Base-by-base conservation (phyloP, 495 filamentous ascomycete species). In the Apodospora peruviana region DNA sequence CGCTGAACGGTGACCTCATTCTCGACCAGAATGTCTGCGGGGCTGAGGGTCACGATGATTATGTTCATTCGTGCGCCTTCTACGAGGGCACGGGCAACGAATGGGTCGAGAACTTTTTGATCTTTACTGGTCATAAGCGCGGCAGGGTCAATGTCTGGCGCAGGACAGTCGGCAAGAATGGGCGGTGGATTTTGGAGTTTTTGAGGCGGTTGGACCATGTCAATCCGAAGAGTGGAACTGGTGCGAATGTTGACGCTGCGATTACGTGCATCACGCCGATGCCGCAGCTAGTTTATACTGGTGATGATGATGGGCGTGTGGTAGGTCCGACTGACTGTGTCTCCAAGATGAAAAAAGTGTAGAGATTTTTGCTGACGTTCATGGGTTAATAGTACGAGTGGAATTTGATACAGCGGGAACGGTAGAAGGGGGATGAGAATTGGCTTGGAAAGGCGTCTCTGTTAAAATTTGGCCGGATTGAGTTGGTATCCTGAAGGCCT, bases 61-160 rank as follows among this genome's bases (percentile, higher is more conserved):
- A 69, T 25, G 79, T 96, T 8, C 69, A 84, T 29, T 82, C 83
- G 14, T 96, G 90, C 55, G 87, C 90, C 11, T 96, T 94, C 65
- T 97, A 96, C 71, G 91, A 98, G 64, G 93, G 93, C 0, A 76
- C 81, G 0, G 85, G 86, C 0, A 95, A 90, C 55, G 93, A 96
- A 71, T 97, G 91, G 87, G 74, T 95, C 0, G 90, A 94, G 70
- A 82, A 86, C 29, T 83, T 87, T 27, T 71, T 98, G 29, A 67
- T 96, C 27, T 87, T 98, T 42, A 97, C 91, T 0, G 93, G 93
- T 0, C 94, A 96, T 57, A 74, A 76, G 59, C 68, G 84, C 40
- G 93, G 93, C 0, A 77, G 91, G 10, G 91, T 91, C 34, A 96
- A 95, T 65, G 81, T 77, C 27, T 84, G 80, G 80, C 66, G 72